A percentile compares a stretch with the other conserved stretches of the same genome.
Evolutionary conservation across 164 flowering plant species (phyloP).

Genomic region (Vitis riparia): DNA sequence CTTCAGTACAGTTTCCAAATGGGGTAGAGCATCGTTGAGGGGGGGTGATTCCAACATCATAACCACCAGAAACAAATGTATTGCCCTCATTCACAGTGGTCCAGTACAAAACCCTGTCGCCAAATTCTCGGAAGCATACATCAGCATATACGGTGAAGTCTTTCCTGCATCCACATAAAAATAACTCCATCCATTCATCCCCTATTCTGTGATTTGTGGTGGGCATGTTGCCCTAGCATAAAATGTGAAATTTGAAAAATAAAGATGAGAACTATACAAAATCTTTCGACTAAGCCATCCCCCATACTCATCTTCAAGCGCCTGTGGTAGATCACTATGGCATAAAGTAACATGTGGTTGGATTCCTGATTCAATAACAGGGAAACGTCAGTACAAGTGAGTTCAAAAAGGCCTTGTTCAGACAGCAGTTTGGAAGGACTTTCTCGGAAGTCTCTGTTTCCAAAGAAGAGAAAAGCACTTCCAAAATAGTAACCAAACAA

Average conservation of each 20-base stretch:
- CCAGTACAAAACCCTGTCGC: constrained; percentile 14
- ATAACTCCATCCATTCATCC: no score
- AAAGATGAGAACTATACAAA: no score
- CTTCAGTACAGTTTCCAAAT: constrained; percentile 4
- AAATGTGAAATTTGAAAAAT: no score
- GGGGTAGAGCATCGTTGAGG: constrained; percentile 9
- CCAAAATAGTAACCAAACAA: no score
- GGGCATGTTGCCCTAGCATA: no score
- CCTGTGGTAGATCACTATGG: constrained; percentile 2
- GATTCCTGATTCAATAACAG: not conserved
- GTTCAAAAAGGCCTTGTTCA: no score
- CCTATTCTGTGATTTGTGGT: no score
- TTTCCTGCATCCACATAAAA: not conserved
- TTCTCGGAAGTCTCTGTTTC: no score
- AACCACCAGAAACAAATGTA: not conserved
- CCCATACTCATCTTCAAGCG: not conserved
- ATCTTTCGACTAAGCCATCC: not conserved
- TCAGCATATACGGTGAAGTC: constrained; percentile 9
- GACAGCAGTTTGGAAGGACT: no score
- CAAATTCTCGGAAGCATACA: constrained; percentile 4
- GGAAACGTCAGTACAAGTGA: no score
- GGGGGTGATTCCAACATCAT: not conserved
- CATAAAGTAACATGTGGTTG: constrained; percentile 2
- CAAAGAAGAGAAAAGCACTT: no score
- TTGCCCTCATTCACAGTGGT: constrained; percentile 13